Percentiles rank a stretch among this genome's conserved stretches.
Evolutionary conservation across 257 asterid genomes (phyloP).

Genomic region (Lavandula angustifolia): DNA sequence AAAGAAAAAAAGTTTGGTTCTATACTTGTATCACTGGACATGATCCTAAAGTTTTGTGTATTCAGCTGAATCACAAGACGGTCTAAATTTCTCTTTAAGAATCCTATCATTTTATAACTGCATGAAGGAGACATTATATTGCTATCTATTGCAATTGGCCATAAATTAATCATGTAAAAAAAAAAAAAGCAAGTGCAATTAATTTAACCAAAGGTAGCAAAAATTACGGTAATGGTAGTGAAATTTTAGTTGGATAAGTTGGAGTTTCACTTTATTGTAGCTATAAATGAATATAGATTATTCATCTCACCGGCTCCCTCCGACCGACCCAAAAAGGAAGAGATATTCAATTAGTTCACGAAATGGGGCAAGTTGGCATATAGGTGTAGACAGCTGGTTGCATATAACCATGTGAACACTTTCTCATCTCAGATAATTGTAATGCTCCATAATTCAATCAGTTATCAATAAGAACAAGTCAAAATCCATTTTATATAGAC

Average conservation of each 20-base stretch:
- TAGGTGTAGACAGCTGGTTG: constrained; percentile 17
- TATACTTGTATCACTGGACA: background rate
- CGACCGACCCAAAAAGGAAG: background rate
- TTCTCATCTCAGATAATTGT: constrained; percentile 5
- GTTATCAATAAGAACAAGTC: too few species aligned
- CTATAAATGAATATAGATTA: background rate
- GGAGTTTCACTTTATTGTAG: too few species aligned
- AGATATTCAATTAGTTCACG: background rate
- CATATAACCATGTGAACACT: constrained; percentile 3
- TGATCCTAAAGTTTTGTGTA: constrained; percentile 9
- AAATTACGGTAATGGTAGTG: too few species aligned
- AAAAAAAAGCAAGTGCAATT: background rate
- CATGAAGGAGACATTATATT: constrained; percentile 24
- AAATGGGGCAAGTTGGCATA: background rate
- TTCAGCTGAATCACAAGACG: constrained; percentile 18
- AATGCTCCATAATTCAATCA: too few species aligned
- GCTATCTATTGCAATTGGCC: constrained; percentile 17
- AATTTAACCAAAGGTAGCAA: background rate
- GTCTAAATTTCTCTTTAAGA: constrained; percentile 9
- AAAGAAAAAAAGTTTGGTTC: background rate
- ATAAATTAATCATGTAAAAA: background rate
- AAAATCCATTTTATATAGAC: too few species aligned
- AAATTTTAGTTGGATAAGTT: too few species aligned
- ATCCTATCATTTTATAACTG: background rate
- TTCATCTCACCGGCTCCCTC: background rate